These are phyloP conservation scores for Eustoma russellianum DNA, from an alignment of 257 asterid species.

Conservation along the genomic window DNA sequence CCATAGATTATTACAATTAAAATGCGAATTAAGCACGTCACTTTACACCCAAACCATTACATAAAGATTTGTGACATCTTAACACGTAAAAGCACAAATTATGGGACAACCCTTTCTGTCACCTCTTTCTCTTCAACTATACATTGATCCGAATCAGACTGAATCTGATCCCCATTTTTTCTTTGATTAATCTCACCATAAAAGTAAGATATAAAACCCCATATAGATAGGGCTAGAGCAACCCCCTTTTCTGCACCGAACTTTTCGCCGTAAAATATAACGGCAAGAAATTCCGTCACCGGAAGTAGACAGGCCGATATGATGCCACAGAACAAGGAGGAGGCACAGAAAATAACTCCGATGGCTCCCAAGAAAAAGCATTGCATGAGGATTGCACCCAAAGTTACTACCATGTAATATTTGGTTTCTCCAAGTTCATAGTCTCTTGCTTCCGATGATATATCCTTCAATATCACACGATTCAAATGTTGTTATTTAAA, in stretches of 20 bases:
- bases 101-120: not conserved
- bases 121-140: not conserved
- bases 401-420: slow-evolving; percentile 14
- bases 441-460: slow-evolving; percentile 15
- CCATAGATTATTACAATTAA: too few relatives aligned
- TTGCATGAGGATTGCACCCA: slow-evolving; percentile 18
- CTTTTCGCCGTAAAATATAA: slow-evolving; percentile 16
- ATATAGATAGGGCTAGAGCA: slow-evolving; percentile 19
- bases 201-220: slow-evolving; percentile 29
- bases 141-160: too few relatives aligned
- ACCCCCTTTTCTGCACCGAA: slow-evolving; percentile 18
- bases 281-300: slow-evolving; percentile 11
- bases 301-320: slow-evolving; percentile 14
- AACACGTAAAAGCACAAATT: too few relatives aligned
- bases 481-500: too few relatives aligned
- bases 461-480: slow-evolving; percentile 6
- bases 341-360: slow-evolving; percentile 18
- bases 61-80: too few relatives aligned
- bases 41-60: too few relatives aligned
- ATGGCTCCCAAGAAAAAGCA: slow-evolving; percentile 18
- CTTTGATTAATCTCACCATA: slow-evolving; percentile 11
- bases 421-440: slow-evolving; percentile 15
- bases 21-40: too few relatives aligned
- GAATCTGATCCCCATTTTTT: not conserved
- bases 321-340: slow-evolving; percentile 20